Base-by-base conservation (phyloP, 163 green algal genomes). In the Scenedesmus sp. region DNA sequence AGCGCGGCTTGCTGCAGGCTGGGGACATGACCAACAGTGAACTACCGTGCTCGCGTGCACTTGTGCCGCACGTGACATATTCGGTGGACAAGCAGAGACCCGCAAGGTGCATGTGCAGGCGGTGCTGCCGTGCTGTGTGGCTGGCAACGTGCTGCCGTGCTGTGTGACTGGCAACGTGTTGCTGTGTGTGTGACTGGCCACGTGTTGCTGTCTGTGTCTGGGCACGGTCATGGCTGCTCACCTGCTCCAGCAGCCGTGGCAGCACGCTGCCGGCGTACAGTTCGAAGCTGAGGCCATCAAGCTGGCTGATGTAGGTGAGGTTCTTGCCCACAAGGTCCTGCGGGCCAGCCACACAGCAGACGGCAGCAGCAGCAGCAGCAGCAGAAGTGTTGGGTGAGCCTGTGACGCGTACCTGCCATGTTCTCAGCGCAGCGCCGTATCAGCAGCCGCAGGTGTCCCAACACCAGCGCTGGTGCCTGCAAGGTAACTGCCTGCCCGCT, bases 281-380 rank as follows among this genome's bases (percentile, higher is more conserved):
- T 49, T 97, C 93, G 89, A 99, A 97, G 85, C 95, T 94, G 46
- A 99, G 95, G 12, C 97, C 97, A 37, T 99, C 98, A 81, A 99
- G 95, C 95, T 99, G 97, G 72, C 94, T 97, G 46, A 99, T 93
- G 91, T 99, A 97, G 16, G 97, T 98, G 51, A 99, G 94, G 93
- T 99, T 99, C 93, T 99, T 99, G 65, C 98, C 98, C 81, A 99
- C 98, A 87, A 99, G 93, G 89, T 97, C 96, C 91, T 94, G 88
- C 70, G 79, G 40, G 5, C 12, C 18, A 70, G 65, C 65, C 30
- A 18, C 7, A 18, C 7, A 9, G 22, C 59, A 72, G 22, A 22
- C 49, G 12, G 49, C 61, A 76, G 61, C 61, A 76, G 61, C 65
- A 76, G 30, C 30, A 40, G 30, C 30, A 76, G 65, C 6, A 40